phyloP scores from a whole-genome alignment of 805 yeast genomes.

The Ogataea neopini region DNA sequence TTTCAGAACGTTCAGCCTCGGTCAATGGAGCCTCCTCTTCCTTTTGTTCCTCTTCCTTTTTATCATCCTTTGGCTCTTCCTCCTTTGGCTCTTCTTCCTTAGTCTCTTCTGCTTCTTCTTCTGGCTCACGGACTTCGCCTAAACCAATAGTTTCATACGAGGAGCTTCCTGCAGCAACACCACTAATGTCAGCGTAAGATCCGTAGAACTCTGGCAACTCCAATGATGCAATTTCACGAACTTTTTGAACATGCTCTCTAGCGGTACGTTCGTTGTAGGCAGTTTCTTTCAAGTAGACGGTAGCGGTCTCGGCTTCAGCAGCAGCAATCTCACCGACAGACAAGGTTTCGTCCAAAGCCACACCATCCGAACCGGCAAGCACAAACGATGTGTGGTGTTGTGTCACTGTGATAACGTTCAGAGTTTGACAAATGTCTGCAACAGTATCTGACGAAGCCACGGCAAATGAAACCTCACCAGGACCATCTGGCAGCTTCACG shows the following conservation, averaged over 20 bases:
- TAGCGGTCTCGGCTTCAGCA: slow-evolving; percentile 34
- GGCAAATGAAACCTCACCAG: slow-evolving; percentile 29
- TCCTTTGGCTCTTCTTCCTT: slow-evolving; percentile 18
- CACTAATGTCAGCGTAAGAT: slow-evolving; percentile 39
- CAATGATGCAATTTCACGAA: slow-evolving; percentile 62
- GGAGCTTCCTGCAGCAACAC: slow-evolving; percentile 51
- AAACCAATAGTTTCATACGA: slow-evolving; percentile 46
- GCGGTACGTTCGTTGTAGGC: slow-evolving; percentile 63
- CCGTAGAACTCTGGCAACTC: slow-evolving; percentile 47
- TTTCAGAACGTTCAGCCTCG: slow-evolving; percentile 35
- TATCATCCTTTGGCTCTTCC: slow-evolving; percentile 25
- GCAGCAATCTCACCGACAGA: slow-evolving; percentile 32
- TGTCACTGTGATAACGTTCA: slow-evolving; percentile 57
- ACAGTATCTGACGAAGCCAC: slow-evolving; percentile 45
- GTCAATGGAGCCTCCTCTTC: slow-evolving; percentile 23
- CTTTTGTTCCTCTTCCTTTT: slow-evolving; percentile 4
- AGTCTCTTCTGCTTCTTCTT: slow-evolving; percentile 18
- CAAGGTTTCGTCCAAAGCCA: slow-evolving; percentile 32
- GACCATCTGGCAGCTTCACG: slow-evolving; percentile 30
- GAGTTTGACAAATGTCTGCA: slow-evolving; percentile 56
- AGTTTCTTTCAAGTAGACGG: slow-evolving; percentile 49
- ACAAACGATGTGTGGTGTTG: slow-evolving; percentile 62
- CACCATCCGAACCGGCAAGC: slow-evolving; percentile 39
- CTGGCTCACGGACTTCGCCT: slow-evolving; percentile 27
- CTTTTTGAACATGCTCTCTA: slow-evolving; percentile 59